Percentiles rank a stretch among this genome's conserved stretches.
These are phyloP conservation scores for Naganishia onofrii DNA, from an alignment of 768 basidiomycete genomes.

Conservation along the genomic window DNA sequence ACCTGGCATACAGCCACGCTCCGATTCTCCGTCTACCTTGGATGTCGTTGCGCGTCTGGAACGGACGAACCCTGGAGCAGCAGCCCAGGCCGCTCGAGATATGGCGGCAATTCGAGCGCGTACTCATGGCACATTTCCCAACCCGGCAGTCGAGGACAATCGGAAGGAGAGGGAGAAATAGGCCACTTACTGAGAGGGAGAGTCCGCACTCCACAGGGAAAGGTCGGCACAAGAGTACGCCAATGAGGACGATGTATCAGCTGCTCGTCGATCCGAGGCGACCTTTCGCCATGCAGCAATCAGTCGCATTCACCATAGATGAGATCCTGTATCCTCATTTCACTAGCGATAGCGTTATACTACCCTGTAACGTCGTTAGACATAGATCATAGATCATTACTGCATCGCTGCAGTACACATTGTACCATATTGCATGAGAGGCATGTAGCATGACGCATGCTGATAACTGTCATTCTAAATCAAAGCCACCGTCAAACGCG, in stretches of 20 bases:
- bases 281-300: not conserved
- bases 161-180: not conserved
- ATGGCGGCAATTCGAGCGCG: conserved; percentile 18
- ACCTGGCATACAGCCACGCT: not conserved
- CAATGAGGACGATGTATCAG: not conserved
- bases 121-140: conserved; percentile 5
- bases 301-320: not conserved
- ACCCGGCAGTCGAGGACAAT: not conserved
- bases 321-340: not conserved
- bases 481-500: too few relatives aligned
- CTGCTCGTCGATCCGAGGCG: not conserved
- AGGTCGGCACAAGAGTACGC: not conserved
- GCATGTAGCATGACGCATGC: too few relatives aligned
- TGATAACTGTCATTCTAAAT: too few relatives aligned
- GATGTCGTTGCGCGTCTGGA: conserved; percentile 5
- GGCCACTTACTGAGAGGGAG: not conserved
- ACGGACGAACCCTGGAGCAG: conserved; percentile 10
- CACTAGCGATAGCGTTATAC: not conserved
- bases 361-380: not conserved
- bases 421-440: not conserved
- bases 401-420: not conserved
- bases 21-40: not conserved
- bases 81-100: conserved; percentile 14
- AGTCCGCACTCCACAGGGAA: too few relatives aligned
- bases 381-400: not conserved